Evolutionary conservation across 1,139 yeast genomes (phyloP), one percentile per base, ranked within the genome.

Genomic region (Pneumocystis murina): DNA sequence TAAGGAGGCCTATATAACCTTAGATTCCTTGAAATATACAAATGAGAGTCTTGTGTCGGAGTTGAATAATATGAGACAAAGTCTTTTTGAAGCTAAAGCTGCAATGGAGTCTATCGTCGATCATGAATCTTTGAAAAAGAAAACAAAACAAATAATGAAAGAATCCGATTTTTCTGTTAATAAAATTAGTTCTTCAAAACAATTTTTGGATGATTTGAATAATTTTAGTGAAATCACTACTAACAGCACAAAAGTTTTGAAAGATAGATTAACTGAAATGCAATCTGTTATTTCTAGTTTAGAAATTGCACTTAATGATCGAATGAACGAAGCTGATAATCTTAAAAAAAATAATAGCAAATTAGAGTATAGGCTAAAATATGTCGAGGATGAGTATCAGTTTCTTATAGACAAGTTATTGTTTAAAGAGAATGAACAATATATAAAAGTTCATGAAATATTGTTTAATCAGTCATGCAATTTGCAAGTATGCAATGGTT

Each of bases 1-100:
- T 41, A 73, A 72, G 60, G 77, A 75, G 62, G 67, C 70, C 36
- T 67, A 66, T 40, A 71, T 73, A 62, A 68, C 69, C 48, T 64
- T 69, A 57, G 69, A 67, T n/a, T 66, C 70, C 14, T 65, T 74
- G 54, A 68, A 67, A 43, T 74, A 74, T 28, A 72, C 71, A 39
- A 72, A 72, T 62, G 64, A 66, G 7, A 71, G 68, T 59, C 66
- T 73, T 38, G 67, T 64, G 54, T 65, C 67, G 16, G 73, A 71
- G 48, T 65, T 71, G 14, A 69, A 71, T 55, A 69, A 64, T 28
- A 65, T 67, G 8, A 67, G 67, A 43, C 66, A 64, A 38, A 66
- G 63, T 36, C 43, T 68, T 17, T 59, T 62, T 17, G 64, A 70
- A 36, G 65, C 68, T 28, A 64, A 66, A 59, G 63, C 64, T 39